Evolutionary conservation across 2,329 filamentous ascomycete genomes (phyloP), one percentile per base, ranked within the genome.

Genomic region (Arachnopeziza araneosa): DNA sequence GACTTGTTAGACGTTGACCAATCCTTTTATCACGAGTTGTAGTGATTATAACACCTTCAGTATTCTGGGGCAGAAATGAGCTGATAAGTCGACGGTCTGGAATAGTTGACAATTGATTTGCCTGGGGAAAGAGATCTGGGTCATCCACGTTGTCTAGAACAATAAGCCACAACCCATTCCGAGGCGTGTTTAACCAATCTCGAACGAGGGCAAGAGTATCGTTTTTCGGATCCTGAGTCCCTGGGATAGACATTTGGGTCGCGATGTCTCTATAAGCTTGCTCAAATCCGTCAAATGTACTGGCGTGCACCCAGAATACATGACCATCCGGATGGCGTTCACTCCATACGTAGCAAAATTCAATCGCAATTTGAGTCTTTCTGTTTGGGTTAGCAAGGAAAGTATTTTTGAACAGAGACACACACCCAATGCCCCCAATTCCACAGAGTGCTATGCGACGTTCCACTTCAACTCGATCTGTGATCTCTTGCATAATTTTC

Each of bases 61-160:
- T 54, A 26, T 63, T 57, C 8, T 66, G 57, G 19, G 66, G 67
- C 22, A 70, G 61, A 22, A 69, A 67, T 51, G 24, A 30, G 22
- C 58, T 24, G 32, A 69, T 64, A 44, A 7, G 36, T 44, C 17
- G 36, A 44, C 17, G 36, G 36, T 14, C 17, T 36, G 58, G 53
- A 3, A 4, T 44, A 44, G 36, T 44, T 6, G 36, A 3, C 32
- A 22, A 17, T 32, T 55, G 54, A 5, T 58, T 56, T 60, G 53
- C 57, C 24, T 65, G 50, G 53, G 63, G 68, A 0, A 75, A 58
- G 1, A 77, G 58, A 1, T 71, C 59, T 2, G 55, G 49, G 53
- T 80, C 75, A 57, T 80, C 76, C 14, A 74, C 75, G 54, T 78
- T 80, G 57, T 80, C 77, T n/a, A 80, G 55, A 50, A 80, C 67